Base-by-base conservation (phyloP, 495 filamentous ascomycete genomes). In the Aspergillus sclerotiicarbonarius region DNA sequence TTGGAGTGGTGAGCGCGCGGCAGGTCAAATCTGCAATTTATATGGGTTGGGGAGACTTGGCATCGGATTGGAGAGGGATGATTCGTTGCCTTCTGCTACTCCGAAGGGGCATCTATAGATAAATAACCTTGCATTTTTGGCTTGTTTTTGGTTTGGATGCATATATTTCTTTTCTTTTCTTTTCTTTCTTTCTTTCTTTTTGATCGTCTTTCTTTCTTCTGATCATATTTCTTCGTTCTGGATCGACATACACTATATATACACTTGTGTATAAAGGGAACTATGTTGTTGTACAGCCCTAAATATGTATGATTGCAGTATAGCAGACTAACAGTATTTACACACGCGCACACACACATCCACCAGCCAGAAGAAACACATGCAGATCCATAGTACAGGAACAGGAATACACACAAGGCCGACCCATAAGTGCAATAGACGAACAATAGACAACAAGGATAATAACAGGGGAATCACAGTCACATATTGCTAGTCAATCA, bases 1-100 rank as follows among this genome's bases (percentile, higher is more conserved):
- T 60, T 96, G 90, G 91, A 91, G 90, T 69, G 93, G 93, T 0
- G 90, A 97, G 73, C 80, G 80, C 6, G 89, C 90, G 32, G 92
- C 81, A 13, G 81, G 73, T 61, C 82, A 87, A 70, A 78, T 96
- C 29, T 72, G 79, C 51, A 67, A 65, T 50, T 35, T 65, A 6
- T 67, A 72, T 62, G 71, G 73, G 6, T 58, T 77, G 30, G 65
- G 61, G 0, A 56, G 47, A 20, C 43, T 63, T 12, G 77, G 70
- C 3, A 58, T 69, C 60, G 61, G 59, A 0, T 47, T 48, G 30
- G 61, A 46, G 56, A 53, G 62, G 50, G 74, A 76, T 67, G 76
- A 76, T 69, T 66, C 68, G 52, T 65, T 77, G 60, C 74, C 73
- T 51, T 72, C 71, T 32, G 68, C 61, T 15, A 6, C n/a, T 12